Base-by-base conservation (phyloP, 306 rosid genomes). In the Urtica urens region DNA sequence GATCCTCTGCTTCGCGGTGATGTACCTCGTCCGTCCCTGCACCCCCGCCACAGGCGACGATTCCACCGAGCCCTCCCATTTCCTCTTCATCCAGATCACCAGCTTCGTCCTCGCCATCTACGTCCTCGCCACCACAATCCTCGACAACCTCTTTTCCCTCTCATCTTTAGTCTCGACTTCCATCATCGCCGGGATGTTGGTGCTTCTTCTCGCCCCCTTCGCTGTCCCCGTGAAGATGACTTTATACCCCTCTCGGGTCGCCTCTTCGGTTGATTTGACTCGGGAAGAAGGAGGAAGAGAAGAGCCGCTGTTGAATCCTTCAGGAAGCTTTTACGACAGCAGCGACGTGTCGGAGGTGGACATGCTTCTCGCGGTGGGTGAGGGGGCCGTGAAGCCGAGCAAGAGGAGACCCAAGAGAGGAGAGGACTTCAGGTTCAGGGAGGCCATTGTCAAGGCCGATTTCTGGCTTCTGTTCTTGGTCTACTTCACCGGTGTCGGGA, bases 301-400 rank as follows among this genome's bases (percentile, higher is more conserved):
- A 14, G 72, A 71, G 23, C 80, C 80, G 13, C 59, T 84, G 21
- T 57, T 63, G 69, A 23, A 22, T 24, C 27, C 68, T 20, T 55
- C 83, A 38, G 86, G 62, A 57, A 70, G 77, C 41, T 83, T 48
- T 23, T 22, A 26, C 43, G 93, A 85, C 16, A 38, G 26, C 10
- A 77, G 73, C 49, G 76, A 74, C 29, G 57, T 58, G 3, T 69
- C 79, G 19, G 95, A 85, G 33, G 72, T 81, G 46, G 84, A 67
- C 23, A 70, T 78, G 87, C 93, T 85, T 71, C 93, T 85, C 23
- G 93, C 93, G 7, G 82, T 54, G 70, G 95, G 95, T 13, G 95
- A 85, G 72, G 93, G 95, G 23, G 95, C 93, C 13, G 73, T 85
- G 38, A 75, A 66, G 61, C 81, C 74, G 71, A n/a, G n/a, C n/a